phyloP scores from a whole-genome alignment of 768 basidiomycete species.

The Xerocomus spinulosus region DNA sequence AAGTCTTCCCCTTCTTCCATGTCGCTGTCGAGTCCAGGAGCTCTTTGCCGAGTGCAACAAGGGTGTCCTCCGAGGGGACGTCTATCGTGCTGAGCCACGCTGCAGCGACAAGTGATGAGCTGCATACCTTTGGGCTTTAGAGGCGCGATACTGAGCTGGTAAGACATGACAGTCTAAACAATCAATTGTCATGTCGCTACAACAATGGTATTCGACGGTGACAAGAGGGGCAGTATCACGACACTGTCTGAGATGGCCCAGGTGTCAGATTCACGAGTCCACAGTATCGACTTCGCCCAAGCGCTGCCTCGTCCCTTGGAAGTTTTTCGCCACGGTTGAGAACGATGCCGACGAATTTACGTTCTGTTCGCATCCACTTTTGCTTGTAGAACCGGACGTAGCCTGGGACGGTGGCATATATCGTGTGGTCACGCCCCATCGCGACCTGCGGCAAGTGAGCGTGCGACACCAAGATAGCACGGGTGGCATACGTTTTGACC shows the following conservation, averaged over 20 bases:
- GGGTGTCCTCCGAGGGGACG: slow-evolving; percentile 55
- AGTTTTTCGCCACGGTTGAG: slow-evolving; percentile 77
- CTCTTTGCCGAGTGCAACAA: slow-evolving; percentile 49
- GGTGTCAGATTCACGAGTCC: slow-evolving; percentile 64
- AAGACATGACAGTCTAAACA: too few relatives aligned
- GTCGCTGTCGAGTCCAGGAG: slow-evolving; percentile 51
- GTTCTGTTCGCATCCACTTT: slow-evolving; percentile 67
- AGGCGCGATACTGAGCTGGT: slow-evolving; percentile 38
- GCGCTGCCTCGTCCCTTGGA: slow-evolving; percentile 68
- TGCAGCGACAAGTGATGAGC: neutral
- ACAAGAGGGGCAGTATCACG: slow-evolving; percentile 3
- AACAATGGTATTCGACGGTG: slow-evolving; percentile 8
- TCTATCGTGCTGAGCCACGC: slow-evolving; percentile 34
- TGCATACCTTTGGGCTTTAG: slow-evolving; percentile 37
- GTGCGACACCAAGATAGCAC: neutral
- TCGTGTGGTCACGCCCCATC: slow-evolving; percentile 91
- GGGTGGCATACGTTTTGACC: slow-evolving; percentile 78
- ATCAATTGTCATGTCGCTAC: slow-evolving; percentile 23
- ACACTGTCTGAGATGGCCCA: slow-evolving; percentile 7
- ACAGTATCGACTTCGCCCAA: slow-evolving; percentile 84
- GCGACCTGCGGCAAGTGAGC: slow-evolving; percentile 54
- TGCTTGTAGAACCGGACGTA: slow-evolving; percentile 92
- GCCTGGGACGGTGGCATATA: slow-evolving; percentile 87
- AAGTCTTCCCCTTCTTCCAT: slow-evolving; percentile 70
- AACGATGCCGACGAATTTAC: slow-evolving; percentile 82